Base-by-base conservation (phyloP, 2,329 filamentous ascomycete species). In the Hirsutella minnesotensis region DNA sequence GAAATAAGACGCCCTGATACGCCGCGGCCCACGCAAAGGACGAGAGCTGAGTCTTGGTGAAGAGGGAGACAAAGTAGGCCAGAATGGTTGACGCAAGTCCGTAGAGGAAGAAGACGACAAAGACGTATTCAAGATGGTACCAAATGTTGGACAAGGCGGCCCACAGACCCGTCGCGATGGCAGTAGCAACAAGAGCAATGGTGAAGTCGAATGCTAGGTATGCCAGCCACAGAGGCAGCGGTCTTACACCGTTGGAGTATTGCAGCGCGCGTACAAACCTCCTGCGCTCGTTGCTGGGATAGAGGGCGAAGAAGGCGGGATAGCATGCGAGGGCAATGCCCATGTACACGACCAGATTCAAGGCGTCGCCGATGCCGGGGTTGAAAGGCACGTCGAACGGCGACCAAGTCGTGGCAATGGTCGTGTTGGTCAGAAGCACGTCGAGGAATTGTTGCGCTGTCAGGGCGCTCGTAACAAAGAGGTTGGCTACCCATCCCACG, bases 241-340 rank as follows among this genome's bases (percentile, higher is more conserved):
- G 81, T 12, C 85, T 73, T 22, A 95, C 87, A 38, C 89, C 89
- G 55, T 95, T 95, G 42, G 86, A 94, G 62, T 94, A 95, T 60
- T 95, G 83, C 24, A 95, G 68, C 15, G 84, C 83, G 41, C 89
- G 77, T 20, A 95, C 86, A 49, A 87, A 83, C 40, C 79, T 70
- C 10, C 87, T 68, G 21, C 87, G 75, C 60, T 95, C 89, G 22
- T 84, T 69, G n/a, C 86, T 94, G 0, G 87, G 86, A 55, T 95
- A 95, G 4, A 95, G 67, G 0, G 85, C 77, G 53, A 95, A 94
- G 67, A 95, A 89, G 13, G 83, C 86, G 1, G 89, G 87, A 53
- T 83, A 92, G 1, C 81, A 79, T 7, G 77, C 72, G 62, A 94
- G 79, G 1, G 82, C 85, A 9, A 95, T 70, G 13, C 83, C 79